Evolutionary conservation across 257 asterid genomes (phyloP), one percentile per base, ranked within the genome.

Genomic region (Eucommia ulmoides): DNA sequence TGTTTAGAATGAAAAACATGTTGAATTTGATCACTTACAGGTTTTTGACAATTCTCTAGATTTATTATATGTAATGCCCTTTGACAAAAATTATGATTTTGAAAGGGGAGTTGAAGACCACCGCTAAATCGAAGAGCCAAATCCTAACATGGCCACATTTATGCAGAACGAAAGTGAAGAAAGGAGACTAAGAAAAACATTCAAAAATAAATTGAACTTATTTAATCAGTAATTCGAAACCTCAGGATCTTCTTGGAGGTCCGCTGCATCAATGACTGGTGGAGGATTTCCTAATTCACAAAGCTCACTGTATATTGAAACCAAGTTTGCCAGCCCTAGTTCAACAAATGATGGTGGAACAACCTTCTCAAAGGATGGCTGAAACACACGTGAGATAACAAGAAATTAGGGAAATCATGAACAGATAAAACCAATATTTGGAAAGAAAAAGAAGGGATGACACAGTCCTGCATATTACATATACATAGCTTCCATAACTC

Each of bases 311-410:
- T 75, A 80, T 54, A 86, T 63, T 54, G 84, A 66, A 38, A 78
- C 80, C 74, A 83, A 20, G 56, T 56, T 66, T 46, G 65, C 76
- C 53, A 78, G 79, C 47, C 92, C 94, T 55, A 86, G 66, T 65
- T 80, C 94, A 51, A 58, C 46, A 60, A 78, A 75, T 49, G 80
- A 65, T 45, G 94, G 89, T 24, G 81, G 76, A 16, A 58, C 60
- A 62, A 83, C 83, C 74, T 86, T 74, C 47, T 61, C 83, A 66
- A 77, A 83, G 24, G 96, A 83, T 72, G 80, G 73, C 96, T 86
- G 78, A 55, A 48, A 63, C n/a, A n/a, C n/a, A n/a, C n/a, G n/a
- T n/a, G n/a, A n/a, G n/a, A n/a, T n/a, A n/a, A n/a, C n/a, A n/a
- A 35, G 11, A 35, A 35, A 35, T 35, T 17, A 35, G 44, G 11